These are phyloP conservation scores for Corymbia citriodora DNA, from an alignment of 441 rosid species.

Conservation along the genomic window DNA sequence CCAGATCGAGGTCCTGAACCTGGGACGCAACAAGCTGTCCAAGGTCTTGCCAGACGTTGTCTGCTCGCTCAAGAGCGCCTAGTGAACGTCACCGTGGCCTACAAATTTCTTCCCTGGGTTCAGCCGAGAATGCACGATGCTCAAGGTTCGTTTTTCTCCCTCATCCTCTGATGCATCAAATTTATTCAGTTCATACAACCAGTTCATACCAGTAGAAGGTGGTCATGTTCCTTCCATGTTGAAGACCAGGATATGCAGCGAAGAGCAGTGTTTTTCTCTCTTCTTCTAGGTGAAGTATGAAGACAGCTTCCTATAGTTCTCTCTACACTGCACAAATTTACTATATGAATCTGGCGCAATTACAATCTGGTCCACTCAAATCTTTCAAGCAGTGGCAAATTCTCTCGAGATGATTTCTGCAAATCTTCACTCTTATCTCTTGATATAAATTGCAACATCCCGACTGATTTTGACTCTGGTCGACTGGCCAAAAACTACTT, in stretches of 20 bases:
- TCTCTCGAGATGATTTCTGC: neutral
- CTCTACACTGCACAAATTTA: no score
- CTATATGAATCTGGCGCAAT: no score
- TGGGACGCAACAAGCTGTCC: conserved; percentile 64
- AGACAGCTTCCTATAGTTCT: neutral
- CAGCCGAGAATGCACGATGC: conserved; percentile 57
- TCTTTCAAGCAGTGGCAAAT: neutral
- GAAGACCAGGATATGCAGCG: neutral
- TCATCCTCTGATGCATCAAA: neutral
- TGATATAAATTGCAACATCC: neutral
- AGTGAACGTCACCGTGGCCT: conserved; percentile 58
- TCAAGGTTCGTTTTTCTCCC: neutral
- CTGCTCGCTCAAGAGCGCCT: conserved; percentile 50
- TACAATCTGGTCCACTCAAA: neutral
- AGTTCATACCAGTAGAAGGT: neutral
- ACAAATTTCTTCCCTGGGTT: conserved; percentile 82
- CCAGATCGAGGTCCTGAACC: conserved; percentile 63
- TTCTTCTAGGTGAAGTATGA: neutral
- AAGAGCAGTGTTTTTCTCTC: neutral
- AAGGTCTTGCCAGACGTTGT: conserved; percentile 55
- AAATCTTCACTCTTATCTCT: neutral
- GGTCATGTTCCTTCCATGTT: no score
- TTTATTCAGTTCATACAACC: neutral
- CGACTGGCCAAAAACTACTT: neutral
- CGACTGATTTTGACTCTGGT: neutral